Percentiles rank a stretch among this genome's conserved stretches.
Evolutionary conservation across 1,284 basidiomycete genomes (phyloP).

Genomic region (Cryptococcus amylolentus): DNA sequence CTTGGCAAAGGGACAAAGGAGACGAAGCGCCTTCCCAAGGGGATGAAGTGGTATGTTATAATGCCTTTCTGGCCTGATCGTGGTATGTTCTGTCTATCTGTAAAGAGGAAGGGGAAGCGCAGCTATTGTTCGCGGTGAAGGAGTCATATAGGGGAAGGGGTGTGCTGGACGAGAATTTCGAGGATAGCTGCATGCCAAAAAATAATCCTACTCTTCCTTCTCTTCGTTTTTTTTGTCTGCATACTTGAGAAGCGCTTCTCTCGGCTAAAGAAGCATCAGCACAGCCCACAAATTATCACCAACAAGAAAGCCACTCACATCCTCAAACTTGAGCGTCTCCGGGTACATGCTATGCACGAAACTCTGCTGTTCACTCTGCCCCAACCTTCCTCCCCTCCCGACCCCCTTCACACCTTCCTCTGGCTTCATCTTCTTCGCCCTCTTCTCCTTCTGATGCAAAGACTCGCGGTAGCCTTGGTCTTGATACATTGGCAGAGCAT

Average conservation of each 20-base stretch:
- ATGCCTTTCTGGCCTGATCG: no score
- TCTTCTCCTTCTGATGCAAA: conserved; percentile 81
- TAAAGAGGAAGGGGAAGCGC: no score
- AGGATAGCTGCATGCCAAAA: no score
- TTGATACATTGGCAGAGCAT: conserved; percentile 81
- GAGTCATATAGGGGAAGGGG: no score
- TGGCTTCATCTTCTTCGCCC: conserved; percentile 83
- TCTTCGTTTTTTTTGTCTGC: conserved; percentile 64
- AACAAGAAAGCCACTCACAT: conserved; percentile 62
- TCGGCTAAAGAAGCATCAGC: conserved; percentile 61
- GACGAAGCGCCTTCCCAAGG: no score
- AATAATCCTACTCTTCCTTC: conserved; percentile 7
- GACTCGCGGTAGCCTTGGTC: conserved; percentile 77
- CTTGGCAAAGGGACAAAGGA: no score
- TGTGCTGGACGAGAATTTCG: no score
- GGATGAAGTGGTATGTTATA: no score
- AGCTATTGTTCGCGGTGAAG: no score
- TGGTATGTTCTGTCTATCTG: no score
- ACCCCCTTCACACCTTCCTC: conserved; percentile 87
- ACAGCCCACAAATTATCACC: no score
- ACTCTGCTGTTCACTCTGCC: conserved; percentile 90
- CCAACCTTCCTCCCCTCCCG: conserved; percentile 87
- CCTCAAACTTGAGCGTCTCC: conserved; percentile 59
- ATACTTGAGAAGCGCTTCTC: conserved; percentile 93
- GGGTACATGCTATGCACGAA: conserved; percentile 84